Base-by-base conservation (phyloP, 805 yeast genomes). In the Myxozyma kluyveri region DNA sequence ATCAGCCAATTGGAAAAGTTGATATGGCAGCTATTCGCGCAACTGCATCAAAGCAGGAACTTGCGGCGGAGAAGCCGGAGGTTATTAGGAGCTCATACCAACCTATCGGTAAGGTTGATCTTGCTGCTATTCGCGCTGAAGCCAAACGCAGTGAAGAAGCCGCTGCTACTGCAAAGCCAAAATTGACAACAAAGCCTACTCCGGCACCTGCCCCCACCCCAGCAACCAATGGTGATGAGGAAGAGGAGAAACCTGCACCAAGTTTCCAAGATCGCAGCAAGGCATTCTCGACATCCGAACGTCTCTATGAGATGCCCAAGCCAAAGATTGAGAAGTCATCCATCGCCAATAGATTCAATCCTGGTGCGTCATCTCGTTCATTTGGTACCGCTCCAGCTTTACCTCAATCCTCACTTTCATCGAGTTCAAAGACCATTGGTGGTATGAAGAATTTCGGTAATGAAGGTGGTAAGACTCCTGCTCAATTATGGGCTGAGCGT, bases 401-500 rank as follows among this genome's bases (percentile, higher is more conserved):
- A n/a, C 68, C 67, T 2, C 17, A 52, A 3, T 75, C 77, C 54
- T 69, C 76, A 3, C 76, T 77, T 42, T 81, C 82, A 48, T 19
- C 35, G 2, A 35, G 19, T 5, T 21, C 50, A 10, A 49, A 47
- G 29, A 46, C 48, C 18, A 17, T 52, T 10, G 56, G 58, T 3
- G 91, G 88, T 36, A 71, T 81, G 45, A 75, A 80, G 66, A 69
- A 70, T 61, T 84, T 79, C 66, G 93, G 79, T 56, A 72, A 83
- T 48, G 78, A 78, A 56, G 79, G 76, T 55, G 96, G 96, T 55
- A 86, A 88, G 69, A 86, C 96, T 5, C 96, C 97, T 22, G 96
- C 96, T 26, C 96, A 89, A 71, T 63, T 87, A 26, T 89, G 97
- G 97, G 97, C 96, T 22, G 96, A 86, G 66, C 86, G 83, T 72